Base-by-base conservation (phyloP, 2,329 filamentous ascomycete genomes). In the Verticillium dahliae region DNA sequence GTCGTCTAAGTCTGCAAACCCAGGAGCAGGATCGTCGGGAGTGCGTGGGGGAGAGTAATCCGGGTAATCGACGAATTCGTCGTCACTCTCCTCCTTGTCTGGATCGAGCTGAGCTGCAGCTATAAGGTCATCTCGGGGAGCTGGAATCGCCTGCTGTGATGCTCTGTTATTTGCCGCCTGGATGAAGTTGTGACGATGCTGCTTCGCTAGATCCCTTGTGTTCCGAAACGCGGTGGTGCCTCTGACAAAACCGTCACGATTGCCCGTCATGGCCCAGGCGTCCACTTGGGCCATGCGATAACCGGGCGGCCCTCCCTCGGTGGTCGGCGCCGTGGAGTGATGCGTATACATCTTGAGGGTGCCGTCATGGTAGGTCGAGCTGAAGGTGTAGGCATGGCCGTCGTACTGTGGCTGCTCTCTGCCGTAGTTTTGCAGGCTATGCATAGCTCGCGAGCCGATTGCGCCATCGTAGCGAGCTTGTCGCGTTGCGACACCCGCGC, bases 201-300 rank as follows among this genome's bases (percentile, higher is more conserved):
- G 15, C 52, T 62, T 59, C 34, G 57, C 60, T 33, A 62, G 33
- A 38, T 62, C 56, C 33, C 60, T 62, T 14, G 50, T 10, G n/a
- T 62, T 62, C 57, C 41, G 31, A 37, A 62, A 59, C 4, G 60
- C 57, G 27, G 57, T 62, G 5, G 45, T 57, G 13, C 57, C 57
- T 22, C 56, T 33, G n/a, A 59, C 45, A 35, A 59, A 62, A 5
- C n/a, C 37, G 9, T 45, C 50, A 13, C 41, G 60, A 38, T 59
- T 31, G 45, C 22, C 15, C 41, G 56, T 62, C 37, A 62, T 58
- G 38, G 55, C 61, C 39, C 52, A 77, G 2, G n/a, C 57, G 0
- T 63, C 60, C 2, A 78, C 4, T 60, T 73, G 65, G 11, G 73
- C 76, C 74, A 79, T 80, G 58, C 78, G 69, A 67, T 79, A 80